Percentiles rank a stretch among this genome's conserved stretches.
These are phyloP conservation scores for Clonostachys solani DNA, from an alignment of 2,329 filamentous ascomycete genomes.

Conservation along the genomic window DNA sequence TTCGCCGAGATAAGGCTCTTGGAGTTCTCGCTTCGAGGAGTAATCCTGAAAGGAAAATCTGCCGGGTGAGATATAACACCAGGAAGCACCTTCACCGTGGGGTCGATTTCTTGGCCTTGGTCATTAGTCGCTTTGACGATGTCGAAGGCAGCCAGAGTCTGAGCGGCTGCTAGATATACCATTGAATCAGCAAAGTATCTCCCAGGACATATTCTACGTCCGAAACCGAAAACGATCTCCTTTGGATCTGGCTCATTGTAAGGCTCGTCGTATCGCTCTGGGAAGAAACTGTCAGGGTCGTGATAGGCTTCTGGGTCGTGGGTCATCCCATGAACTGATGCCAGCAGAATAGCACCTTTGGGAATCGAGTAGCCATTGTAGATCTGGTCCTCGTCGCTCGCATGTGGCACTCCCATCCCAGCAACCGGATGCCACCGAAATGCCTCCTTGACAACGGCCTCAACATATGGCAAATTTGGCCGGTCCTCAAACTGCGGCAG, in stretches of 20 bases:
- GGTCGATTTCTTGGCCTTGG: slow-evolving; percentile 2
- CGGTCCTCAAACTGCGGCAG: slow-evolving; percentile 15
- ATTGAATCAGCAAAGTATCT: slow-evolving; percentile 15
- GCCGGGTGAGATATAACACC: slow-evolving; percentile 1
- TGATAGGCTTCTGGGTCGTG: slow-evolving; percentile 36
- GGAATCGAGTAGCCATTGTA: slow-evolving; percentile 19
- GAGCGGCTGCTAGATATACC: slow-evolving; percentile 24
- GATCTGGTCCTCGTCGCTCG: slow-evolving; percentile 19
- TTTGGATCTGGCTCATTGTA: slow-evolving; percentile 14
- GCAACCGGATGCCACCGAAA: slow-evolving; percentile 16
- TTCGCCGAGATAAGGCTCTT: too few species aligned
- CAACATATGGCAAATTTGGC: slow-evolving; percentile 17
- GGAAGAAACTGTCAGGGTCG: slow-evolving; percentile 18
- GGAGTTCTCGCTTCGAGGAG: slow-evolving; percentile 8
- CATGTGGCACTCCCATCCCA: slow-evolving; percentile 26
- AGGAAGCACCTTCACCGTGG: neutral
- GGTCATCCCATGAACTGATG: slow-evolving; percentile 10
- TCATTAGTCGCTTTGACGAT: slow-evolving; percentile 16
- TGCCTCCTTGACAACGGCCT: slow-evolving; percentile 17
- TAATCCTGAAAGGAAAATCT: slow-evolving; percentile 3
- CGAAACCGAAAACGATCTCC: slow-evolving; percentile 19
- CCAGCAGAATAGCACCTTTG: slow-evolving; percentile 15
- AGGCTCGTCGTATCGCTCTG: slow-evolving; percentile 16
- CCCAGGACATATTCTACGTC: slow-evolving; percentile 22
- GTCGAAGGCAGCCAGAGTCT: slow-evolving; percentile 37